phyloP scores from a whole-genome alignment of 139 green algal species.

The Bryopsis sp. region DNA sequence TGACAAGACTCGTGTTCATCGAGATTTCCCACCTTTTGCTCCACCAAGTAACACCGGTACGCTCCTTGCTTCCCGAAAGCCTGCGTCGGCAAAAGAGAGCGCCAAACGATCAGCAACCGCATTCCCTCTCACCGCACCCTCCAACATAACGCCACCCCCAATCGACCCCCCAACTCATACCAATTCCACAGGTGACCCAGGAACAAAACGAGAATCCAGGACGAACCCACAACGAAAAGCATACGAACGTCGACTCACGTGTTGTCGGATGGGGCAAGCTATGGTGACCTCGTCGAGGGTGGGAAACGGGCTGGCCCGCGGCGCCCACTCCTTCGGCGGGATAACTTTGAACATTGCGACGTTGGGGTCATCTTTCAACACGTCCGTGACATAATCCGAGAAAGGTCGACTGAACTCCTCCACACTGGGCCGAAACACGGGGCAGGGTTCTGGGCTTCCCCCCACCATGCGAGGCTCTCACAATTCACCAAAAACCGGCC shows the following conservation, averaged over 20 bases:
- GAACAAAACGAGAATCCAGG: neutral
- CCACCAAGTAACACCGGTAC: conserved; percentile 22
- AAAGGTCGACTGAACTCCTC: conserved; percentile 49
- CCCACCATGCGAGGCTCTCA: neutral
- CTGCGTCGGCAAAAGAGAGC: no score
- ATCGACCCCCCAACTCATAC: neutral
- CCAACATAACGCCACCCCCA: no score
- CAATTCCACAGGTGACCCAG: no score
- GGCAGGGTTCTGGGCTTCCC: conserved; percentile 2
- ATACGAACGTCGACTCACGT: conserved; percentile 18
- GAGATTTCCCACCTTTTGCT: conserved; percentile 22
- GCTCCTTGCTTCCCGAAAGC: conserved; percentile 22
- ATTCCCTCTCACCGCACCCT: no score
- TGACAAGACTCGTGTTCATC: no score
- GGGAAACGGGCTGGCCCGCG: conserved; percentile 33
- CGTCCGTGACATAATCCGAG: conserved; percentile 35
- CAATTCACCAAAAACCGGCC: no score
- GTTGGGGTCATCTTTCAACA: conserved; percentile 41
- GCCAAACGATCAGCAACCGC: no score
- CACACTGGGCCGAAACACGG: conserved; percentile 32
- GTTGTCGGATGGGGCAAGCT: conserved; percentile 47
- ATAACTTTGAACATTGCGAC: conserved; percentile 62
- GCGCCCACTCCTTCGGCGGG: conserved; percentile 43
- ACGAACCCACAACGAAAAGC: no score
- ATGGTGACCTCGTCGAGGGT: conserved; percentile 42